Evolutionary conservation across 2,329 filamentous ascomycete genomes (phyloP).

Genomic region (Neobulgaria alba): DNA sequence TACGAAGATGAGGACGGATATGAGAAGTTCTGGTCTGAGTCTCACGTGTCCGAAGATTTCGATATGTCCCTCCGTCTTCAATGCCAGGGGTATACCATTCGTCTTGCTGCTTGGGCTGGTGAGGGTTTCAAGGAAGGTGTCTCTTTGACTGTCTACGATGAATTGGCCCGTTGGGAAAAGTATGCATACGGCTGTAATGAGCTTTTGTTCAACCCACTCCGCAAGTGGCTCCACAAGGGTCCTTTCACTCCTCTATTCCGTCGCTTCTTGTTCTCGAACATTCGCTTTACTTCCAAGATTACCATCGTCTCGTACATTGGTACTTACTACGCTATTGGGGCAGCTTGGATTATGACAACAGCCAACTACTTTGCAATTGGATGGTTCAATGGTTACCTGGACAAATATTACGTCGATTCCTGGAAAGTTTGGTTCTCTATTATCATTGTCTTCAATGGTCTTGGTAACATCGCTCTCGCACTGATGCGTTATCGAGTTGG

Average conservation of each 20-base stretch:
- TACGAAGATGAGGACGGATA: constrained; percentile 62
- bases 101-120: constrained; percentile 63
- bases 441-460: constrained; percentile 67
- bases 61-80: constrained; percentile 74
- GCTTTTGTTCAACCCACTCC: constrained; percentile 69
- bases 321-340: constrained; percentile 72
- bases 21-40: constrained; percentile 77
- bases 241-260: constrained; percentile 75
- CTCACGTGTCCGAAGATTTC: constrained; percentile 73
- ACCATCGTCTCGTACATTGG: constrained; percentile 71
- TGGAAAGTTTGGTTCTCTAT: constrained; percentile 78
- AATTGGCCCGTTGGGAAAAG: constrained; percentile 79
- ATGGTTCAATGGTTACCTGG: constrained; percentile 68
- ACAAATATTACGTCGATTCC: constrained; percentile 72
- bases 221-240: constrained; percentile 62
- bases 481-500: constrained; percentile 65
- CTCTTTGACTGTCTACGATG: constrained; percentile 76
- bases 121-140: constrained; percentile 79
- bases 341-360: constrained; percentile 65
- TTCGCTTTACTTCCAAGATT: constrained; percentile 67
- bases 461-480: constrained; percentile 64
- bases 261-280: constrained; percentile 62
- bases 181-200: constrained; percentile 81
- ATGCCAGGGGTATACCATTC: constrained; percentile 62
- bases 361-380: constrained; percentile 69